phyloP scores from a whole-genome alignment of 164 flowering plant species.

The Kalanchoe fedtschenkoi region DNA sequence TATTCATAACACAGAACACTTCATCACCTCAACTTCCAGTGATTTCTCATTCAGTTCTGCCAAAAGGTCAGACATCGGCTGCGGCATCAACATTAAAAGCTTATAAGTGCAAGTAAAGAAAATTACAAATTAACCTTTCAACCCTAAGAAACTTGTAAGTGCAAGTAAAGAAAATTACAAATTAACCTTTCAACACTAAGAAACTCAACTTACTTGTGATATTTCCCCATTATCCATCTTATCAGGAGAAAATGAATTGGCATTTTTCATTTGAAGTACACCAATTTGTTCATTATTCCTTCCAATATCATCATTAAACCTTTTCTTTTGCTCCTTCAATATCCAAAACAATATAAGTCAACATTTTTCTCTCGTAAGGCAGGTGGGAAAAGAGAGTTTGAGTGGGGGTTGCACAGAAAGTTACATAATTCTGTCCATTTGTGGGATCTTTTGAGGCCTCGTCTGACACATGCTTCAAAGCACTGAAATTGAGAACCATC shows the following conservation, averaged over 20 bases:
- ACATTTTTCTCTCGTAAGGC: background rate
- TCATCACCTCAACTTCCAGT: slow-evolving; percentile 88
- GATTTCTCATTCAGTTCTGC: slow-evolving; percentile 87
- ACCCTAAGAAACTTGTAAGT: slow-evolving; percentile 9
- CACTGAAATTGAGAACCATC: slow-evolving; percentile 80
- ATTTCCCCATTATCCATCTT: slow-evolving; percentile 40
- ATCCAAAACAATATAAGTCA: slow-evolving; percentile 1
- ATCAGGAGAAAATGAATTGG: slow-evolving; percentile 33
- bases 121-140: background rate
- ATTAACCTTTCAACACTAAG: background rate
- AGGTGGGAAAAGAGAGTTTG: background rate
- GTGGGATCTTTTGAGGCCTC: slow-evolving; percentile 54
- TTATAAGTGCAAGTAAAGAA: slow-evolving; percentile 10
- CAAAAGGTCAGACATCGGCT: slow-evolving; percentile 64
- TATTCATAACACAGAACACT: background rate
- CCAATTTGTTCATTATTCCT: slow-evolving; percentile 63
- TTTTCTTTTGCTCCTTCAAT: slow-evolving; percentile 58
- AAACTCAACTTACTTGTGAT: slow-evolving; percentile 41
- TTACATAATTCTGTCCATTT: slow-evolving; percentile 64
- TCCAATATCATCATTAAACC: slow-evolving; percentile 58
- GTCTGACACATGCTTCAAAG: slow-evolving; percentile 66
- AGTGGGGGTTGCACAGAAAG: background rate
- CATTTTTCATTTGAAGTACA: slow-evolving; percentile 62
- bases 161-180: slow-evolving; percentile 4
- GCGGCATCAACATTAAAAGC: slow-evolving; percentile 19